phyloP scores from a whole-genome alignment of 2,329 filamentous ascomycete genomes.

The Claviceps citrina region DNA sequence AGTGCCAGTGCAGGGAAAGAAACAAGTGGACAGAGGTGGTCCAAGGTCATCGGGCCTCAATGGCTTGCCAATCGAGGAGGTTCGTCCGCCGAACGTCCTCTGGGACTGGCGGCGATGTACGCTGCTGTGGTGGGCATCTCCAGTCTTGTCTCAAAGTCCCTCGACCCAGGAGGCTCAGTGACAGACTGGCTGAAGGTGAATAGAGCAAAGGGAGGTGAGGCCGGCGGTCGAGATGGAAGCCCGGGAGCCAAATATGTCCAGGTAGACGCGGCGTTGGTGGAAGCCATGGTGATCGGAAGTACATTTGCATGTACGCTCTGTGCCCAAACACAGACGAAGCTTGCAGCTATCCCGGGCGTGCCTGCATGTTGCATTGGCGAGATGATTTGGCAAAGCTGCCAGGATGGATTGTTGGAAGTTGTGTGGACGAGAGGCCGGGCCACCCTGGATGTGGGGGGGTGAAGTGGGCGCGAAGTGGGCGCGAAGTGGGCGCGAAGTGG shows the following conservation, averaged over 20 bases:
- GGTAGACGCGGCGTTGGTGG: too few species aligned
- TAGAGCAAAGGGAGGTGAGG: constrained; percentile 8
- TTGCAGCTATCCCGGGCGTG: constrained; percentile 1
- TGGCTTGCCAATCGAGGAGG: constrained; percentile 12
- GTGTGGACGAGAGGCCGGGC: not conserved
- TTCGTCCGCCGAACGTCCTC: constrained; percentile 9
- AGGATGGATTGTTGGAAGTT: not conserved
- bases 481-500: too few species aligned
- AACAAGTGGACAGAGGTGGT: constrained; percentile 16
- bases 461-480: too few species aligned
- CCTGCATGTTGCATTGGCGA: too few species aligned
- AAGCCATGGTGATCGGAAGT: too few species aligned
- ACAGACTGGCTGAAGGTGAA: not conserved
- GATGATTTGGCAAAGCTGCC: too few species aligned
- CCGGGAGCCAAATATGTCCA: too few species aligned
- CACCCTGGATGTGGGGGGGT: too few species aligned
- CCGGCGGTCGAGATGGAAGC: too few species aligned
- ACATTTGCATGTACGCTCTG: constrained; percentile 2
- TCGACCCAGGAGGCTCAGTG: constrained; percentile 7
- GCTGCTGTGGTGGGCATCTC: constrained; percentile 13
- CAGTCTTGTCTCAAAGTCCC: constrained; percentile 10
- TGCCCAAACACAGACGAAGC: constrained; percentile 1
- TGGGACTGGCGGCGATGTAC: constrained; percentile 12
- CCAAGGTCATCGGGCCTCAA: constrained; percentile 13
- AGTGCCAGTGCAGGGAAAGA: constrained; percentile 18